These are phyloP conservation scores for Talaromyces funiculosus DNA, from an alignment of 2,329 filamentous ascomycete genomes.

Conservation along the genomic window DNA sequence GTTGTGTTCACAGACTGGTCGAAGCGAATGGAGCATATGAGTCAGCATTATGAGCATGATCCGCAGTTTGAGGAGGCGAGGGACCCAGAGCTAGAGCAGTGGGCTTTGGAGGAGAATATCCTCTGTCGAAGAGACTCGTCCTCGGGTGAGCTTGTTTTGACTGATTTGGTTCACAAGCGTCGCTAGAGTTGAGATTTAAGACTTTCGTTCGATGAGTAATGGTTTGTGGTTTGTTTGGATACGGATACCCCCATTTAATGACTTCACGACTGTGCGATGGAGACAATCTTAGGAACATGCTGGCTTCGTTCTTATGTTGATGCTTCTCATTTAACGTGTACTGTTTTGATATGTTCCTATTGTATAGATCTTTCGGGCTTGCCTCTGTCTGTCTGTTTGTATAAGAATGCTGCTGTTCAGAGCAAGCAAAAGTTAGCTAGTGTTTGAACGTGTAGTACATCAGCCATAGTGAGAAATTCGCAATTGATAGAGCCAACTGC, in stretches of 20 bases:
- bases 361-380: background rate
- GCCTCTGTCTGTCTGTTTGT: background rate
- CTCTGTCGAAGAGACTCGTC: background rate
- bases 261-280: background rate
- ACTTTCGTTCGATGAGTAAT: background rate
- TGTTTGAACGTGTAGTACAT: too few species aligned
- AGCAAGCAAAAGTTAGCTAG: too few species aligned
- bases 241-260: background rate
- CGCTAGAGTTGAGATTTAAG: background rate
- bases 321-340: background rate
- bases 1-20: constrained; percentile 69
- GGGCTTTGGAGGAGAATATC: constrained; percentile 33
- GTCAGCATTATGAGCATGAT: constrained; percentile 67
- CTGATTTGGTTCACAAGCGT: background rate
- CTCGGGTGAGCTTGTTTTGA: background rate
- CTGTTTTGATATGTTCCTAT: background rate
- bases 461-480: background rate
- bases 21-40: constrained; percentile 79
- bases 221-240: background rate
- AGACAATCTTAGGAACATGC: background rate
- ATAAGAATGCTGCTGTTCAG: background rate
- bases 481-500: background rate
- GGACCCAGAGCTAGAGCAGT: constrained; percentile 37
- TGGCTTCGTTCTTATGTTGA: background rate
- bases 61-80: constrained; percentile 28